Evolutionary conservation across 768 basidiomycete genomes (phyloP).

Genomic region (Tephrocybe sp.): DNA sequence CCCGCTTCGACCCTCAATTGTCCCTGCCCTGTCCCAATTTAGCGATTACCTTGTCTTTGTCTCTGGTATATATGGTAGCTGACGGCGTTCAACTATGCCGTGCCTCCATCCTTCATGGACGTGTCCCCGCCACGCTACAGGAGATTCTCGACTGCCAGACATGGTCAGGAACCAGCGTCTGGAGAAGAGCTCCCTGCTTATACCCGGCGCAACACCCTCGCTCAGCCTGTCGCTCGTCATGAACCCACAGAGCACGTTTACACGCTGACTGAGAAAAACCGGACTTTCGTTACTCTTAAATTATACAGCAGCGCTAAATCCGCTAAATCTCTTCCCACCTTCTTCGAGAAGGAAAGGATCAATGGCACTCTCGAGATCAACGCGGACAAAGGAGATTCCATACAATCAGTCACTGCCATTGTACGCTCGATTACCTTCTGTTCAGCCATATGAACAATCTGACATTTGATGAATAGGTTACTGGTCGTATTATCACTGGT

Average conservation of each 20-base stretch:
- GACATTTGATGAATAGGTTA: conserved; percentile 32
- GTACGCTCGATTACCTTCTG: conserved; percentile 26
- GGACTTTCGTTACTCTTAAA: conserved; percentile 44
- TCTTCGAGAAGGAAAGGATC: conserved; percentile 54
- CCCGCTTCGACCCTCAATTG: conserved; percentile 21
- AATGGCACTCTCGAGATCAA: conserved; percentile 43
- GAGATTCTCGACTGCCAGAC: conserved; percentile 43
- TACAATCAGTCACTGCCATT: conserved; percentile 43
- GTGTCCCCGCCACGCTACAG: conserved; percentile 48
- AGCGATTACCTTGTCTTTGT: conserved; percentile 28
- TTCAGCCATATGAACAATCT: neutral
- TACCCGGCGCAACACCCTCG: conserved; percentile 44
- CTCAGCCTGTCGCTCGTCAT: conserved; percentile 36
- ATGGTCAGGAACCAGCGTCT: conserved; percentile 48
- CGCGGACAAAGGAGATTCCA: conserved; percentile 51
- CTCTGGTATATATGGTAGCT: conserved; percentile 17
- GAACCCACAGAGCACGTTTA: conserved; percentile 50
- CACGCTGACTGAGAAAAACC: conserved; percentile 38
- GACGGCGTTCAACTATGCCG: neutral
- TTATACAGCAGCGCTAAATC: conserved; percentile 52
- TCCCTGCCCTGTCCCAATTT: conserved; percentile 13
- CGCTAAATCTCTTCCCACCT: conserved; percentile 47
- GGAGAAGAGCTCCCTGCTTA: conserved; percentile 46
- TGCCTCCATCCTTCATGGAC: conserved; percentile 35
- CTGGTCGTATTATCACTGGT: conserved; percentile 51